Conservation (phyloP, 1,284 basidiomycete species). For the Cryptococcus neoformans region DNA sequence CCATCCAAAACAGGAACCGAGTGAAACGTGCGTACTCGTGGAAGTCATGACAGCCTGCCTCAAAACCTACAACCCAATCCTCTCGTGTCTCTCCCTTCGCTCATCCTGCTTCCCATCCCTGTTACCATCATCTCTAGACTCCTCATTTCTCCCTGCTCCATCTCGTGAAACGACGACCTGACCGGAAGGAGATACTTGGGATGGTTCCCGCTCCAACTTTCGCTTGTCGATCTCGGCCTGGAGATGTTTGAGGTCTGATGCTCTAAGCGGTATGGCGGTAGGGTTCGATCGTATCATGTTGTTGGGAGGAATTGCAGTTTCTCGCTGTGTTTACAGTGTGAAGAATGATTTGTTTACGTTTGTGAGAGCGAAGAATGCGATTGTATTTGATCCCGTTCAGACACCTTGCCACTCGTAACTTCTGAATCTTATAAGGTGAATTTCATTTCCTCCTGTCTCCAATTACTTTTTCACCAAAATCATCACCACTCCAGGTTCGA, state of each 20-base stretch:
- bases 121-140: neutral
- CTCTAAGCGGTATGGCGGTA: constrained; percentile 41
- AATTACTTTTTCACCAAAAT: no score
- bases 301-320: neutral
- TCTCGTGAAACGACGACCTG: neutral
- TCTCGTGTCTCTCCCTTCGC: constrained; percentile 23
- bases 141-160: neutral
- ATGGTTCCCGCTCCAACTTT: constrained; percentile 8
- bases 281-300: constrained; percentile 47
- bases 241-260: constrained; percentile 40
- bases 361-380: no score
- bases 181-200: neutral
- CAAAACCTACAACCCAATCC: constrained; percentile 22
- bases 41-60: no score
- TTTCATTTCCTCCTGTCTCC: no score
- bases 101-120: neutral
- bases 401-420: no score
- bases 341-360: no score
- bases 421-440: no score
- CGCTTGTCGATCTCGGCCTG: constrained; percentile 41
- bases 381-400: no score
- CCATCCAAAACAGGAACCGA: no score
- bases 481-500: no score
- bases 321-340: no score
- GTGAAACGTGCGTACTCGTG: no score